Evolutionary conservation across 352 stramenopile species (phyloP), one percentile per base, ranked within the genome.

Genomic region (Phytophthora macrochlamydospora): DNA sequence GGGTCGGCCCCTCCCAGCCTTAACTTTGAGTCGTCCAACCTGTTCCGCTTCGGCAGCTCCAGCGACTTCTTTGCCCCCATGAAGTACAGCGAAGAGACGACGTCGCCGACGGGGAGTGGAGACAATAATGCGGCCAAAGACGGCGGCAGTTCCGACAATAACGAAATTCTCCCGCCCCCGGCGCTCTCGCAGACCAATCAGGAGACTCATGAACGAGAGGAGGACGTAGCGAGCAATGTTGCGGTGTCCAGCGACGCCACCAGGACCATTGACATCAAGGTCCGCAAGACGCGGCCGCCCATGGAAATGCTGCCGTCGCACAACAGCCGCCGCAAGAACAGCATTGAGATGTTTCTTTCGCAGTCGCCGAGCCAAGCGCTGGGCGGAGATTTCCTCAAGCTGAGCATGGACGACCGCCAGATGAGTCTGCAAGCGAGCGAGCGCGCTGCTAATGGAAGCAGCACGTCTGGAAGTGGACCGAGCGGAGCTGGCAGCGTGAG

Each of bases 281-380:
- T 62, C 7, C 55, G 53, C 33, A 75, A 76, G 51, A 37, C 43
- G 0, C 57, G 45, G 14, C 40, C 45, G 30, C 51, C 62, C 29
- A 55, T 75, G 51, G 71, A 76, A n/a, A 73, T 73, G 61, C 61
- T 73, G 44, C 68, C 71, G 32, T 52, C 59, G 12, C 71, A 45
- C 56, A 61, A 52, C 30, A 80, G 68, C 28, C 83, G 78, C 44
- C 83, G 87, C 44, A 94, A 94, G 75, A 94, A 89, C 75, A 92
- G 83, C 69, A 92, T 94, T 37, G 87, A 94, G 67, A 92, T 94
- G 85, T 94, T 94, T 77, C 67, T 94, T 2, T 94, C 87, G 64
- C 87, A 93, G 65, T 92, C 83, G 53, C 87, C 87, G 1, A 91
- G 80, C 44, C 87, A 94, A 56, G 85, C 85, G 14, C 66, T 94